A percentile compares a stretch with the other conserved stretches of the same genome.
Evolutionary conservation across 208 protist genomes (phyloP).

Genomic region (Leishmania tarentolae): DNA sequence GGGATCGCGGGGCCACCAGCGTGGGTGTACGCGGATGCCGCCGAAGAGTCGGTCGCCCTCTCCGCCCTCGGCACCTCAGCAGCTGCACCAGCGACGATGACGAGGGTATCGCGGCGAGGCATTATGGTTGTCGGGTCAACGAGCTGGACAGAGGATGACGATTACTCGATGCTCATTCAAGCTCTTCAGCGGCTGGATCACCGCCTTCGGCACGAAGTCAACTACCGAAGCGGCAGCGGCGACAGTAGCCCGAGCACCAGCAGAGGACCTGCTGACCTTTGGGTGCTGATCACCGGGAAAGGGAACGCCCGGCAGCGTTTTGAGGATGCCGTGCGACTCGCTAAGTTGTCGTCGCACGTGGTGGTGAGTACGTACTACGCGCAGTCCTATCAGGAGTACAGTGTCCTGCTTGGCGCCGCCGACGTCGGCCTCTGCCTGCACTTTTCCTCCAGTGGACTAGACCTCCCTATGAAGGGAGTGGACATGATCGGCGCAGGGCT

Average conservation of each 20-base stretch:
- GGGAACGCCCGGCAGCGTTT: constrained; percentile 60
- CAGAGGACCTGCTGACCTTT: constrained; percentile 37
- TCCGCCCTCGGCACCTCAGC: neutral
- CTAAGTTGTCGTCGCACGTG: constrained; percentile 64
- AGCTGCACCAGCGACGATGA: constrained; percentile 4
- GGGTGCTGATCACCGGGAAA: constrained; percentile 87
- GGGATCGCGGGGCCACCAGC: constrained; percentile 64
- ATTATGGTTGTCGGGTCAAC: constrained; percentile 93
- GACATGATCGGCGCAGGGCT: constrained; percentile 96
- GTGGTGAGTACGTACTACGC: constrained; percentile 92
- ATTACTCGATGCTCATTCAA: constrained; percentile 94
- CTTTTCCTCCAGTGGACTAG: constrained; percentile 92
- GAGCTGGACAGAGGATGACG: constrained; percentile 97
- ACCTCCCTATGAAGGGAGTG: constrained; percentile 98
- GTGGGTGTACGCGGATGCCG: constrained; percentile 54
- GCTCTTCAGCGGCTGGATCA: constrained; percentile 84
- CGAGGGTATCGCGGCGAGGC: constrained; percentile 21
- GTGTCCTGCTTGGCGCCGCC: constrained; percentile 82
- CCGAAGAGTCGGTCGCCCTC: neutral
- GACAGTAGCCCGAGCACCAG: neutral
- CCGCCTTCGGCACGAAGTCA: constrained; percentile 45
- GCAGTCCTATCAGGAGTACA: constrained; percentile 93
- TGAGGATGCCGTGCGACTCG: constrained; percentile 55
- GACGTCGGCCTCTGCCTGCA: constrained; percentile 97
- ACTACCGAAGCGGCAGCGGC: constrained; percentile 26